Percentiles rank a stretch among this genome's conserved stretches.
These are phyloP conservation scores for Trypethelium eluteriae DNA, from an alignment of 495 filamentous ascomycete species.

Conservation along the genomic window DNA sequence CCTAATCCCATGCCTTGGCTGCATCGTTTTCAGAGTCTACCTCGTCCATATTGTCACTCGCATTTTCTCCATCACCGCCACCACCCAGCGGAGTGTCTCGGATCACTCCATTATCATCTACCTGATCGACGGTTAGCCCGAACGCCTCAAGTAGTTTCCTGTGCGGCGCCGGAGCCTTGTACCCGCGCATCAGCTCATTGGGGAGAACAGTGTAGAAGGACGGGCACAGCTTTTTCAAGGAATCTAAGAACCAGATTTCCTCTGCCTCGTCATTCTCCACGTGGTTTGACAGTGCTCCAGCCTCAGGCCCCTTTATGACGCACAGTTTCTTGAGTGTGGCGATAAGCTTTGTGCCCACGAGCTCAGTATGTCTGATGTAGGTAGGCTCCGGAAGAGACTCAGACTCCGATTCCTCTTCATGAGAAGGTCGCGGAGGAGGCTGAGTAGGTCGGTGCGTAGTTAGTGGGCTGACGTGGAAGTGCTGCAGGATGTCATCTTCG, in stretches of 20 bases:
- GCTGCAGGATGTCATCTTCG: constrained; percentile 55
- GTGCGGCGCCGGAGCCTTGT: constrained; percentile 46
- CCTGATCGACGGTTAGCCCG: constrained; percentile 15
- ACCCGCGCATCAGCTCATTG: constrained; percentile 65
- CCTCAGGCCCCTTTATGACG: neutral
- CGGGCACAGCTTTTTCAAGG: constrained; percentile 46
- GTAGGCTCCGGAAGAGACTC: neutral
- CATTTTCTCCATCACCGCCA: neutral
- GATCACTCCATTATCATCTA: constrained; percentile 12
- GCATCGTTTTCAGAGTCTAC: constrained; percentile 8
- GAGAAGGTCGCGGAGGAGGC: neutral
- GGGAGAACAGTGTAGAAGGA: constrained; percentile 51
- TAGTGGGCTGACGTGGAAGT: constrained; percentile 40
- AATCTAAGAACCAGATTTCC: constrained; percentile 47
- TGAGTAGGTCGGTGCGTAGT: neutral
- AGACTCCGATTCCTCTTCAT: neutral
- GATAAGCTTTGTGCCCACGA: constrained; percentile 66
- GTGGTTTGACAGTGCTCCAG: neutral
- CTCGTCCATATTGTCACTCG: neutral
- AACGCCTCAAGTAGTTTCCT: constrained; percentile 21
- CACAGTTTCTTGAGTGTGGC: constrained; percentile 52
- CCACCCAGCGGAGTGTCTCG: too few relatives aligned
- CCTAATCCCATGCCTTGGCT: neutral
- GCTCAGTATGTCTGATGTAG: neutral
- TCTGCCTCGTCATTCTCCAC: neutral